Percentiles rank a stretch among this genome's conserved stretches.
phyloP scores from a whole-genome alignment of 2,329 filamentous ascomycete species.

The Penicillium fuscoglaucum region DNA sequence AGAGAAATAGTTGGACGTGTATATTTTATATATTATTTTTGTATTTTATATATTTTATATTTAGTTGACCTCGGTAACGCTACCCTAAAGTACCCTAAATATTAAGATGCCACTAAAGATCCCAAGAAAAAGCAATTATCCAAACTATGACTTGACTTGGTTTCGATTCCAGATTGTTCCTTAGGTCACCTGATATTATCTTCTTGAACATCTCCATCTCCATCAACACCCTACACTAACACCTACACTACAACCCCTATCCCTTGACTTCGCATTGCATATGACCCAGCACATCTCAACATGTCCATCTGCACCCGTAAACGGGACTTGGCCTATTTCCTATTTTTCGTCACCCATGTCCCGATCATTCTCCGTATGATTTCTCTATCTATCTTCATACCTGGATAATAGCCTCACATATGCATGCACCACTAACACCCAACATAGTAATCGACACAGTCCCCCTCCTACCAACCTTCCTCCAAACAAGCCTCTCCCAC shows the following conservation, averaged over 20 bases:
- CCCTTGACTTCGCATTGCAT: conserved; percentile 2
- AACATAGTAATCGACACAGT: conserved; percentile 60
- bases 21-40: not conserved
- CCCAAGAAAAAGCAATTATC: not conserved
- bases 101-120: not conserved
- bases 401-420: not conserved
- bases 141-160: too few relatives aligned
- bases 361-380: conserved; percentile 60
- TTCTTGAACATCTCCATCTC: too few relatives aligned
- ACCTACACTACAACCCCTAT: not conserved
- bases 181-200: conserved; percentile 2
- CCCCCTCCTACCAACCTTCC: conserved; percentile 55
- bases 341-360: conserved; percentile 63
- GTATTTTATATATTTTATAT: not conserved
- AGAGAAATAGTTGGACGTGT: not conserved
- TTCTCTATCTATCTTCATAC: conserved; percentile 3
- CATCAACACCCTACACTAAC: not conserved
- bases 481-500: conserved; percentile 53
- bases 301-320: conserved; percentile 29
- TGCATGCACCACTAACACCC: not conserved
- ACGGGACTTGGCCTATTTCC: conserved; percentile 47
- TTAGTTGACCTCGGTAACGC: not conserved
- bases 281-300: conserved; percentile 23
- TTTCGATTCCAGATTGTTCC: conserved; percentile 2
- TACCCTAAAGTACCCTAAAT: not conserved